These are phyloP conservation scores for Meyerozyma athensensis DNA, from an alignment of 1,139 yeast genomes.

Conservation along the genomic window DNA sequence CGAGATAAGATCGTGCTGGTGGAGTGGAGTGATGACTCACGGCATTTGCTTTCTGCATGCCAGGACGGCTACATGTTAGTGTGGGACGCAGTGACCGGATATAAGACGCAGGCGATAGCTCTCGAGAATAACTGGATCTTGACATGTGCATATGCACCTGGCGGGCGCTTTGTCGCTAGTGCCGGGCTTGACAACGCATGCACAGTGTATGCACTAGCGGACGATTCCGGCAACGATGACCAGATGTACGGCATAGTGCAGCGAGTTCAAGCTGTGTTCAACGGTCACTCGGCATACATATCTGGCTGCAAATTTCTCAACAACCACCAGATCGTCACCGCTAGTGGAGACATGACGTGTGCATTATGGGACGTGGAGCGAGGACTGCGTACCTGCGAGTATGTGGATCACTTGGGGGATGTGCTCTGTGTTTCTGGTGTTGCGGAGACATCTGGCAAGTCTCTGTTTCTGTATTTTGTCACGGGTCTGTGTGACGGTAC, in stretches of 20 bases:
- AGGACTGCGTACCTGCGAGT: constrained; percentile 52
- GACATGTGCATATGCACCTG: constrained; percentile 68
- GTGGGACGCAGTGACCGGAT: constrained; percentile 78
- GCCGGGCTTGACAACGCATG: constrained; percentile 83
- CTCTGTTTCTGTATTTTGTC: constrained; percentile 39
- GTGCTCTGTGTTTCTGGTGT: constrained; percentile 52
- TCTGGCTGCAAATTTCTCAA: constrained; percentile 65
- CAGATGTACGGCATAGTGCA: constrained; percentile 27
- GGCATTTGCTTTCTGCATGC: constrained; percentile 62
- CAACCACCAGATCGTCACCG: constrained; percentile 55
- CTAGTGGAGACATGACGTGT: constrained; percentile 83
- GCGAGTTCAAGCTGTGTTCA: constrained; percentile 43
- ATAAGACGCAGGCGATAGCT: constrained; percentile 65
- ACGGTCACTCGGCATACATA: constrained; percentile 81
- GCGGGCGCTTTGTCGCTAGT: constrained; percentile 61
- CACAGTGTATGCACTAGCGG: constrained; percentile 55
- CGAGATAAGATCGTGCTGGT: constrained; percentile 66
- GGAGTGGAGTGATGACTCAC: constrained; percentile 63
- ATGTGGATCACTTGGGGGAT: constrained; percentile 77
- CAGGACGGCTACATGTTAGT: constrained; percentile 84
- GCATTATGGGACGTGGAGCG: constrained; percentile 74
- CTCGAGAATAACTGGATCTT: constrained; percentile 76
- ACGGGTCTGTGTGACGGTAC: constrained; percentile 77
- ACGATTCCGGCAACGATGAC: constrained; percentile 9
- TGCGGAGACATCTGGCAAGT: constrained; percentile 12